Percentiles rank a stretch among this genome's conserved stretches.
phyloP scores from a whole-genome alignment of 2,329 filamentous ascomycete genomes.

The Exophiala sideris region DNA sequence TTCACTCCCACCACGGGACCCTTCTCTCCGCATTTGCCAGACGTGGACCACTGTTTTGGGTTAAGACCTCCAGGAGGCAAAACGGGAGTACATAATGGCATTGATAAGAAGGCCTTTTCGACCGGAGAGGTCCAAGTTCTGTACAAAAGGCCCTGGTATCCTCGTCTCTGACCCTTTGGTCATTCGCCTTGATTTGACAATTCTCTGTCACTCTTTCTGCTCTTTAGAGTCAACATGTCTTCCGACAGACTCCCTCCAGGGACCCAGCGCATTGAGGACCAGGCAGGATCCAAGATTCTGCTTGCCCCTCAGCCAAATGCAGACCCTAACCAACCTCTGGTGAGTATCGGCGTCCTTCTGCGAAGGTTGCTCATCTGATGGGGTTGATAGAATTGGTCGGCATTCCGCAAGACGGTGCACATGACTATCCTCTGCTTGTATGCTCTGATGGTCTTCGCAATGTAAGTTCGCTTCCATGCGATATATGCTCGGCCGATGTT shows the following conservation, averaged over 20 bases:
- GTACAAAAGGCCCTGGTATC: neutral
- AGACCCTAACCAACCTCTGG: constrained; percentile 32
- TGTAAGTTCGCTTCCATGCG: constrained; percentile 21
- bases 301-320: constrained; percentile 30
- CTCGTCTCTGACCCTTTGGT: neutral
- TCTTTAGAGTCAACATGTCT: constrained; percentile 8
- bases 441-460: constrained; percentile 30
- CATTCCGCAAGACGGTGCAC: constrained; percentile 30
- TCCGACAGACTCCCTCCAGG: constrained; percentile 22
- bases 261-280: constrained; percentile 22
- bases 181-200: neutral
- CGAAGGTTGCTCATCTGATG: neutral
- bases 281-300: constrained; percentile 16
- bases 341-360: constrained; percentile 1
- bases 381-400: constrained; percentile 9
- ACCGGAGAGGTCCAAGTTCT: no score
- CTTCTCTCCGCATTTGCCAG: neutral
- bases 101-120: neutral
- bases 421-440: constrained; percentile 31
- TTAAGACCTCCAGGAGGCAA: neutral
- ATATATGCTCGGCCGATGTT: neutral
- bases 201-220: neutral
- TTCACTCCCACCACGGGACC: neutral
- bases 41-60: neutral
- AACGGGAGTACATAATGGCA: neutral